Evolutionary conservation across 768 basidiomycete genomes (phyloP).

Genomic region (Xerocomus potaroensis): DNA sequence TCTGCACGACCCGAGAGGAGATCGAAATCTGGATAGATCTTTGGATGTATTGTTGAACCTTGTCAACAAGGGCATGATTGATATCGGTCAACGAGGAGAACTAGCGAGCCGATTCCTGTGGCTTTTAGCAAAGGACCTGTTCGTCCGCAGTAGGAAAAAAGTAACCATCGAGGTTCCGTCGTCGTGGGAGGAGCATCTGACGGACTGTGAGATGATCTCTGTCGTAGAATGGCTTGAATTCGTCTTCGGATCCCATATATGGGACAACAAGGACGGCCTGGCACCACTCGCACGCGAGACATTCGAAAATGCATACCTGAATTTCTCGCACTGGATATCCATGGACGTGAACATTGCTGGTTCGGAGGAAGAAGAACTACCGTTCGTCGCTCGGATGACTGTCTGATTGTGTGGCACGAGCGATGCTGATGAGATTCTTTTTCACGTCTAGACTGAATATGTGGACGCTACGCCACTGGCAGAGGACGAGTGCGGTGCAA

Average conservation of each 20-base stretch:
- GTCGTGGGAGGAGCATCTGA: neutral
- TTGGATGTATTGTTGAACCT: neutral
- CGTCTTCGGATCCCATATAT: neutral
- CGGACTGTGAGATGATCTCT: conserved; percentile 5
- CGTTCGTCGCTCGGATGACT: neutral
- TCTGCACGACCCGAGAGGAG: neutral
- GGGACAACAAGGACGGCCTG: neutral
- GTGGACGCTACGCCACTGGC: conserved; percentile 11
- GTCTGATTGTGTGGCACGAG: no score
- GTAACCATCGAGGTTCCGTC: no score
- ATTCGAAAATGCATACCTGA: neutral
- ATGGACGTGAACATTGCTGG: neutral
- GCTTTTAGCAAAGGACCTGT: conserved; percentile 1
- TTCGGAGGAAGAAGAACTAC: neutral
- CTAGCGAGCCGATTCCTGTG: neutral
- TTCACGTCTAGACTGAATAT: conserved; percentile 2
- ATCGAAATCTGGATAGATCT: neutral
- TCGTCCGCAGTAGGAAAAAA: neutral
- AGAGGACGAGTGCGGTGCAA: conserved; percentile 16
- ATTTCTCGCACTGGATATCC: neutral
- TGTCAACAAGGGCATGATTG: neutral
- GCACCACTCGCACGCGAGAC: neutral
- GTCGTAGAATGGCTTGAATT: conserved; percentile 2
- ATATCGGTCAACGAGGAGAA: neutral
- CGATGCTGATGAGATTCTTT: neutral